phyloP scores from a whole-genome alignment of 2,329 filamentous ascomycete genomes.

The Diaporthe sp. region DNA sequence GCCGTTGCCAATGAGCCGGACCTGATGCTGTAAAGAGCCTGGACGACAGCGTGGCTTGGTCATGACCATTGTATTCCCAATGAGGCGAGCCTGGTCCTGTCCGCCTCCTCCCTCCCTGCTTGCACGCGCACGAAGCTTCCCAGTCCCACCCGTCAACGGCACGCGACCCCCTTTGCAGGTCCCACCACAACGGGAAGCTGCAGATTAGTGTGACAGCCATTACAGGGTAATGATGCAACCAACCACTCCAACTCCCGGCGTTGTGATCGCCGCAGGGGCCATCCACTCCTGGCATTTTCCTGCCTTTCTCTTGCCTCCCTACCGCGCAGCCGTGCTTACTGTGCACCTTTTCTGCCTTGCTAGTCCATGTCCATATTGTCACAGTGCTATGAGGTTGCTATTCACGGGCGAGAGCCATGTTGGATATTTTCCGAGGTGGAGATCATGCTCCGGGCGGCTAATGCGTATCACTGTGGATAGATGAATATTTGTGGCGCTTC shows the following conservation, averaged over 20 bases:
- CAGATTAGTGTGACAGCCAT: slow-evolving; percentile 36
- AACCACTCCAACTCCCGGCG: slow-evolving; percentile 15
- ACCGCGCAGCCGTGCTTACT: slow-evolving; percentile 8
- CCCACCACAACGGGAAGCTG: slow-evolving; percentile 30
- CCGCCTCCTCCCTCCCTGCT: neutral
- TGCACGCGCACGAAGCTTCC: neutral
- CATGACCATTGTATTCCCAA: neutral
- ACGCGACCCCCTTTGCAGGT: slow-evolving; percentile 30
- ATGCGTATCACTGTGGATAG: neutral
- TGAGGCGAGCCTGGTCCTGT: neutral
- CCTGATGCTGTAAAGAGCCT: neutral
- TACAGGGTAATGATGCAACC: slow-evolving; percentile 38
- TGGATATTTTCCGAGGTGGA: slow-evolving; percentile 13
- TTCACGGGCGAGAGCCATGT: neutral
- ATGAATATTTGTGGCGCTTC: neutral
- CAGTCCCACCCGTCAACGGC: slow-evolving; percentile 25
- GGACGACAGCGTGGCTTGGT: slow-evolving; percentile 11
- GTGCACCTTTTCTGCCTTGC: neutral
- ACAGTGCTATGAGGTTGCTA: neutral
- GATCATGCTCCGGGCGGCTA: slow-evolving; percentile 5
- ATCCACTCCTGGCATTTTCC: neutral
- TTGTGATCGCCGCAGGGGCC: slow-evolving; percentile 10
- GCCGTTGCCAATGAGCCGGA: neutral
- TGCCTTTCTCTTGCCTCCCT: neutral
- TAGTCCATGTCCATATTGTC: neutral